Percentiles rank a stretch among this genome's conserved stretches.
These are phyloP conservation scores for Neonectria coccinea DNA, from an alignment of 2,329 filamentous ascomycete species.

Conservation along the genomic window DNA sequence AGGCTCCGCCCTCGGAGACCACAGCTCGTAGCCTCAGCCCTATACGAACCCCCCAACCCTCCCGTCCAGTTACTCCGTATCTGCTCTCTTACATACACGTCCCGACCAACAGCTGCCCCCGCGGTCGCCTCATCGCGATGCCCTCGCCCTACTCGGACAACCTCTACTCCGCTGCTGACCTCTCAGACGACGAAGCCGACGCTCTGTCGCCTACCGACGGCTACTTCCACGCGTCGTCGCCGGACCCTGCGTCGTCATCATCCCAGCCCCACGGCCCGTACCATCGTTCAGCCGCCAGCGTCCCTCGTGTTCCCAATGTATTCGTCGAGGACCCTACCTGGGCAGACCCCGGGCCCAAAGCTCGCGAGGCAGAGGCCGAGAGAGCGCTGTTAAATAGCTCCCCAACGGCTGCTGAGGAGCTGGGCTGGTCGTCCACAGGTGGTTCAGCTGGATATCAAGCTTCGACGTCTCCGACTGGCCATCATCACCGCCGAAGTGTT, in stretches of 20 bases:
- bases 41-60: conserved; percentile 7
- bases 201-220: conserved; percentile 64
- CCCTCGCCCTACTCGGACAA: conserved; percentile 61
- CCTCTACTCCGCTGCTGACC: conserved; percentile 57
- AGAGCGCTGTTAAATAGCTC: conserved; percentile 47
- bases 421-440: not conserved
- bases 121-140: conserved; percentile 49
- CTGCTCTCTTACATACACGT: not conserved
- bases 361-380: conserved; percentile 58
- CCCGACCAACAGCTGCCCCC: not conserved
- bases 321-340: conserved; percentile 63
- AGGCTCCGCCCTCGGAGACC: not conserved
- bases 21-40: conserved; percentile 15
- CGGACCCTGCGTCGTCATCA: conserved; percentile 39
- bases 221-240: conserved; percentile 60
- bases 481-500: conserved; percentile 41
- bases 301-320: conserved; percentile 61
- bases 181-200: conserved; percentile 51
- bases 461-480: conserved; percentile 6
- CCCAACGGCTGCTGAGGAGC: conserved; percentile 1
- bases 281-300: conserved; percentile 48
- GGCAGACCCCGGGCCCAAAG: conserved; percentile 55
- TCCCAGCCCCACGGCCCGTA: conserved; percentile 34
- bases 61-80: not conserved
- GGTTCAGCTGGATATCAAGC: conserved; percentile 2